Conservation (phyloP, 192 early-diverging fungal genomes). For the Coemansia brasiliensis region DNA sequence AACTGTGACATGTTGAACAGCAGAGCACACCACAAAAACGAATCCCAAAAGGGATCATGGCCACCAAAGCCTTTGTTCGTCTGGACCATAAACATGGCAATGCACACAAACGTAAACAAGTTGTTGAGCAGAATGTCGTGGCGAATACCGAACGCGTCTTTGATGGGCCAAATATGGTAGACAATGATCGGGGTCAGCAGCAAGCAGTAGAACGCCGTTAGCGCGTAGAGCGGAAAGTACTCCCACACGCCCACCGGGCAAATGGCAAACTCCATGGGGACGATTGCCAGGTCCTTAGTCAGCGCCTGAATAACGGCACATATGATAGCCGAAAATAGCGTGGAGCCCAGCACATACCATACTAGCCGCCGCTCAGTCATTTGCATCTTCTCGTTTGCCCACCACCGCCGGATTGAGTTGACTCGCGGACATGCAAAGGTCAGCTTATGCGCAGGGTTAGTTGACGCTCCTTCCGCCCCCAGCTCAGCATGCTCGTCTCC, state of each 20-base stretch:
- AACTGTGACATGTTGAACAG: constrained; percentile 56
- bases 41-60: constrained; percentile 51
- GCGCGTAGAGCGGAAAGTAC: constrained; percentile 52
- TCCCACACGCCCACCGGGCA: constrained; percentile 56
- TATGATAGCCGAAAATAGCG: constrained; percentile 36
- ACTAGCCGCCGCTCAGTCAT: constrained; percentile 51
- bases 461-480: background rate
- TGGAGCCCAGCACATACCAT: constrained; percentile 37
- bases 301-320: constrained; percentile 49
- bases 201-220: constrained; percentile 46
- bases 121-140: constrained; percentile 56
- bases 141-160: constrained; percentile 51
- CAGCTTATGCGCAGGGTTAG: background rate
- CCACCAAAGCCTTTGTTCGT: constrained; percentile 46
- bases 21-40: constrained; percentile 50
- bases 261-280: constrained; percentile 42
- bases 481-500: background rate
- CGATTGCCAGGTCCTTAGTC: constrained; percentile 44
- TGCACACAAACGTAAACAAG: constrained; percentile 49
- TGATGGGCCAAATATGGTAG: constrained; percentile 55
- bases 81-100: constrained; percentile 56
- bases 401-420: constrained; percentile 25
- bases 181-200: constrained; percentile 49
- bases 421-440: background rate
- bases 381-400: constrained; percentile 36